Conservation (phyloP, 2,329 filamentous ascomycete genomes). For the Ophiostoma novo-ulmi region DNA sequence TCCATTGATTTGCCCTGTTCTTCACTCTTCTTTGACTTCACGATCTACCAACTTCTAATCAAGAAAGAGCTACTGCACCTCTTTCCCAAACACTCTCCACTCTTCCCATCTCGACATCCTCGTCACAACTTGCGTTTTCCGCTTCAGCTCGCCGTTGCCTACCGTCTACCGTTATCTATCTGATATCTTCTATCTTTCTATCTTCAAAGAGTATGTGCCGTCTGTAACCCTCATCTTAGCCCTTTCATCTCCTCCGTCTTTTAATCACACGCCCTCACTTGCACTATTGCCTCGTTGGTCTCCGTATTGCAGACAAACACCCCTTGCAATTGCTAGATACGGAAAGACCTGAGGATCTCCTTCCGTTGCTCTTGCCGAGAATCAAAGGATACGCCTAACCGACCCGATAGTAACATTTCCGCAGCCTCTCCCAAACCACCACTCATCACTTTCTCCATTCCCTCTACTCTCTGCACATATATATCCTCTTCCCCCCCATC, state of each 20-base stretch:
- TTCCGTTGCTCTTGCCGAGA: constrained; percentile 19
- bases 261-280: constrained; percentile 12
- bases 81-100: constrained; percentile 7
- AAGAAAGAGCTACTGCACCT: constrained; percentile 4
- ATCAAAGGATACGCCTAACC: constrained; percentile 19
- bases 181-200: no score
- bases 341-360: not conserved
- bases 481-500: not conserved
- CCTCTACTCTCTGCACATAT: not conserved
- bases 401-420: constrained; percentile 21
- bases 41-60: not conserved
- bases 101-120: constrained; percentile 10
- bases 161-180: not conserved
- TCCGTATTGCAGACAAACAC: constrained; percentile 1
- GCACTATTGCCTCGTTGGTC: constrained; percentile 9
- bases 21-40: not conserved
- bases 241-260: not conserved
- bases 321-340: not conserved
- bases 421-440: not conserved
- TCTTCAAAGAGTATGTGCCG: not conserved
- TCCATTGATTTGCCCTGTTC: not conserved
- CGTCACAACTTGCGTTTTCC: constrained; percentile 6
- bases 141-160: not conserved
- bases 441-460: not conserved
- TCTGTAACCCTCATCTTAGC: not conserved